Conservation (phyloP, 345 rosid species). For the Geranium rotundifolium region DNA sequence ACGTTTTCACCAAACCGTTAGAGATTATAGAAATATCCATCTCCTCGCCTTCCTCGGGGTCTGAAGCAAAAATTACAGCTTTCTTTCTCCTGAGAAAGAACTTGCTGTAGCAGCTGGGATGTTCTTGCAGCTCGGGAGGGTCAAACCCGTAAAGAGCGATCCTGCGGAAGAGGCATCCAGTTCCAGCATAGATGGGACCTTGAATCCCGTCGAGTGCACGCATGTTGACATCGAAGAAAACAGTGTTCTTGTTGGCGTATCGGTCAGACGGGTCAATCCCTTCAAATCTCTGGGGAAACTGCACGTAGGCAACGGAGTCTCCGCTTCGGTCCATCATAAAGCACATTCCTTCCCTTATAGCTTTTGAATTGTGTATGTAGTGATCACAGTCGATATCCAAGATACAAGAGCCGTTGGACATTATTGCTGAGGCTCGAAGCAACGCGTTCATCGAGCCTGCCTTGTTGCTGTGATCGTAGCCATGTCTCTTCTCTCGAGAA, state of each 20-base stretch:
- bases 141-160: slow-evolving; percentile 67
- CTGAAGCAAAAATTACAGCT: slow-evolving; percentile 31
- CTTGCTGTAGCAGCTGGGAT: slow-evolving; percentile 27
- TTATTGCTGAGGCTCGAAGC: slow-evolving; percentile 69
- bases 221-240: slow-evolving; percentile 75
- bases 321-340: slow-evolving; percentile 80
- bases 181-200: slow-evolving; percentile 85
- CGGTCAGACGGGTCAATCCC: slow-evolving; percentile 80
- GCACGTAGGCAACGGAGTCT: slow-evolving; percentile 50
- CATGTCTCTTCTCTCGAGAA: slow-evolving; percentile 76
- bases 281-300: slow-evolving; percentile 85
- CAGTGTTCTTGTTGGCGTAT: slow-evolving; percentile 75
- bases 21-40: slow-evolving; percentile 33
- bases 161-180: slow-evolving; percentile 80
- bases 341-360: slow-evolving; percentile 74
- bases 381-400: slow-evolving; percentile 83
- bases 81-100: slow-evolving; percentile 40
- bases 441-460: slow-evolving; percentile 94
- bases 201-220: slow-evolving; percentile 78
- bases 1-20: slow-evolving; percentile 24
- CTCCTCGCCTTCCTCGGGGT: slow-evolving; percentile 32
- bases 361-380: slow-evolving; percentile 59
- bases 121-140: slow-evolving; percentile 34
- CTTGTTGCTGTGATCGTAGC: slow-evolving; percentile 85
- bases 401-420: slow-evolving; percentile 85